Percentiles rank a stretch among this genome's conserved stretches.
Conservation (phyloP, 768 basidiomycete species). For the Mycena galericulata region DNA sequence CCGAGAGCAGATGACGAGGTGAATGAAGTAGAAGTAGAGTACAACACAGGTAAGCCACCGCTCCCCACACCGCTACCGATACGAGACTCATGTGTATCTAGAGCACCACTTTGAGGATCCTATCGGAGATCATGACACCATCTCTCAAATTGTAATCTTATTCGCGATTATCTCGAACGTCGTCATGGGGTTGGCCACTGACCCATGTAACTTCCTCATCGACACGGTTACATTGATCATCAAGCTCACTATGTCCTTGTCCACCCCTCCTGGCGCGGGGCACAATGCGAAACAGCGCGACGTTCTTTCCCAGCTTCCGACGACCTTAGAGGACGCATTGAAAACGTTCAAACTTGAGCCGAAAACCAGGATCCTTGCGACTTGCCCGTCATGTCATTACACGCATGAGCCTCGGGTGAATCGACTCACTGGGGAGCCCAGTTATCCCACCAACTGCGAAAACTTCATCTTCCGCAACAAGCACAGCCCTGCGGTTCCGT, state of each 20-base stretch:
- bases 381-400: constrained; percentile 24
- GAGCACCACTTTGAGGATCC: constrained; percentile 29
- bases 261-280: constrained; percentile 8
- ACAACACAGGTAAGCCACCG: constrained; percentile 19
- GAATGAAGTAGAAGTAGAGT: neutral
- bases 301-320: constrained; percentile 23
- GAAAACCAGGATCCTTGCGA: constrained; percentile 25
- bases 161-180: constrained; percentile 21
- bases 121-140: constrained; percentile 9
- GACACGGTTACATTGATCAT: constrained; percentile 27
- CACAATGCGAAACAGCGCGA: constrained; percentile 11
- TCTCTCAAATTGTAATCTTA: constrained; percentile 22
- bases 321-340: constrained; percentile 25
- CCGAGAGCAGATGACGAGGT: constrained; percentile 6
- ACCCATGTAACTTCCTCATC: constrained; percentile 32
- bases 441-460: constrained; percentile 24
- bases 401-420: constrained; percentile 25
- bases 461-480: constrained; percentile 26
- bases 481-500: constrained; percentile 4
- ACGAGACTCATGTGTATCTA: constrained; percentile 10
- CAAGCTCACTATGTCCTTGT: constrained; percentile 18
- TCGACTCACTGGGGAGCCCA: constrained; percentile 24
- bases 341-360: constrained; percentile 29
- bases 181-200: constrained; percentile 22
- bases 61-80: neutral